These are phyloP conservation scores for Physcomitrium patens DNA, from an alignment of 225 moss, liverwort and hornwort species.

Conservation along the genomic window DNA sequence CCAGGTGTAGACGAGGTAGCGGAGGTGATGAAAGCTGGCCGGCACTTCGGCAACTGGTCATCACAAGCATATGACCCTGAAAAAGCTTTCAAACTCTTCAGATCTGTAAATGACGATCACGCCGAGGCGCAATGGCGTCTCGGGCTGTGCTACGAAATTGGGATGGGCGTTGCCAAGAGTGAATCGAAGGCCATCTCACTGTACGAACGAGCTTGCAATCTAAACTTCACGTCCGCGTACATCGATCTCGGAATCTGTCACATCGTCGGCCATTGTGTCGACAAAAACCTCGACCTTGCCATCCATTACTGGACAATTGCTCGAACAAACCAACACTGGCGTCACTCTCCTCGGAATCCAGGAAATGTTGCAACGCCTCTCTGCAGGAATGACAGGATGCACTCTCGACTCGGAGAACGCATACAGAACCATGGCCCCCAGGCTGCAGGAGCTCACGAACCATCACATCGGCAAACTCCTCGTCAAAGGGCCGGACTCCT, in stretches of 20 bases:
- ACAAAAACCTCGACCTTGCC: background rate
- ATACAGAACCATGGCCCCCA: slow-evolving; percentile 1
- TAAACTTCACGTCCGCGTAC: slow-evolving; percentile 30
- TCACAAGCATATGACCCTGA: slow-evolving; percentile 19
- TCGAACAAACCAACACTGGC: slow-evolving; percentile 10
- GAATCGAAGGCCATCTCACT: slow-evolving; percentile 18
- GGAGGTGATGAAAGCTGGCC: slow-evolving; percentile 38
- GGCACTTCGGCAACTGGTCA: slow-evolving; percentile 35
- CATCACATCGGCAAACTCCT: slow-evolving; percentile 27
- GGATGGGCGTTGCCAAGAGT: slow-evolving; percentile 26
- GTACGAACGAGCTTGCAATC: slow-evolving; percentile 23
- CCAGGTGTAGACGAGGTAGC: slow-evolving; percentile 20
- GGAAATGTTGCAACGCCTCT: slow-evolving; percentile 20
- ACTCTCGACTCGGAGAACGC: slow-evolving; percentile 16
- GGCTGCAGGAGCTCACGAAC: slow-evolving; percentile 22
- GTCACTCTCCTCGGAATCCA: slow-evolving; percentile 16
- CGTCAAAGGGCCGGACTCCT: slow-evolving; percentile 20
- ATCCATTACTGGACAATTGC: slow-evolving; percentile 21
- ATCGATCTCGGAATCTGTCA: slow-evolving; percentile 32
- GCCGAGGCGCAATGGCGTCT: slow-evolving; percentile 36
- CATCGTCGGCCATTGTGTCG: slow-evolving; percentile 20
- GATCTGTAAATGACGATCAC: slow-evolving; percentile 14
- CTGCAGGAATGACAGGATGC: slow-evolving; percentile 15
- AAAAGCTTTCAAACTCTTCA: slow-evolving; percentile 35
- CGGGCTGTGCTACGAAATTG: slow-evolving; percentile 30